Conservation (phyloP, 805 yeast genomes). For the Kodamaea hsintzibuensis region DNA sequence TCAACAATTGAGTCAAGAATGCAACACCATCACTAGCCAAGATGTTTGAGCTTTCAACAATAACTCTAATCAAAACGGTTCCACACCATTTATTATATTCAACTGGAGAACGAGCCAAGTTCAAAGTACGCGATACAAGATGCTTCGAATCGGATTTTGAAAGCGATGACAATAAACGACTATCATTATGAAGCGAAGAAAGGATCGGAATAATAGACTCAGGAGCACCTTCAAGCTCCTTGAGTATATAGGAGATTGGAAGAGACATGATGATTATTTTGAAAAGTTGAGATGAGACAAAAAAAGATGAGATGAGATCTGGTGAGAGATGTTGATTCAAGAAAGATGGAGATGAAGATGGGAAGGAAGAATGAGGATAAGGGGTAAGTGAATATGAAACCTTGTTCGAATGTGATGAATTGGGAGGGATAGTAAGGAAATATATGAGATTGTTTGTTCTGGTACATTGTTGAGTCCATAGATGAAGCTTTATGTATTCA, state of each 20-base stretch:
- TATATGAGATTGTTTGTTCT: too few species aligned
- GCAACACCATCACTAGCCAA: conserved; percentile 43
- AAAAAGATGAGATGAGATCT: neutral
- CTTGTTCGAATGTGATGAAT: too few species aligned
- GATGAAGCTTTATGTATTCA: too few species aligned
- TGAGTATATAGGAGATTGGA: conserved; percentile 6
- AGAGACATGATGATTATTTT: conserved; percentile 2
- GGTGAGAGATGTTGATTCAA: too few species aligned
- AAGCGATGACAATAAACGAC: conserved; percentile 37
- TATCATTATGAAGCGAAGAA: conserved; percentile 27
- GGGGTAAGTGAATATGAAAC: too few species aligned
- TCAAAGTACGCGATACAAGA: conserved; percentile 44
- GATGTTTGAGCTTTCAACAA: conserved; percentile 37
- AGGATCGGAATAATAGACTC: conserved; percentile 32
- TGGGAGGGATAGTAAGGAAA: too few species aligned
- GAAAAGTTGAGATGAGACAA: neutral
- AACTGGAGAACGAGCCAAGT: conserved; percentile 45
- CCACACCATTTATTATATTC: conserved; percentile 60
- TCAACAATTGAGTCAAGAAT: conserved; percentile 42
- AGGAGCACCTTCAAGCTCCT: conserved; percentile 1
- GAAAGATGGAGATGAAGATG: neutral
- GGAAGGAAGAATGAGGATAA: neutral
- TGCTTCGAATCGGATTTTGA: conserved; percentile 52
- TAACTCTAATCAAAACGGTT: conserved; percentile 49
- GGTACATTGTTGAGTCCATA: too few species aligned